Evolutionary conservation across 192 early-diverging fungal species (phyloP).

Genomic region (Podochytrium sp.): DNA sequence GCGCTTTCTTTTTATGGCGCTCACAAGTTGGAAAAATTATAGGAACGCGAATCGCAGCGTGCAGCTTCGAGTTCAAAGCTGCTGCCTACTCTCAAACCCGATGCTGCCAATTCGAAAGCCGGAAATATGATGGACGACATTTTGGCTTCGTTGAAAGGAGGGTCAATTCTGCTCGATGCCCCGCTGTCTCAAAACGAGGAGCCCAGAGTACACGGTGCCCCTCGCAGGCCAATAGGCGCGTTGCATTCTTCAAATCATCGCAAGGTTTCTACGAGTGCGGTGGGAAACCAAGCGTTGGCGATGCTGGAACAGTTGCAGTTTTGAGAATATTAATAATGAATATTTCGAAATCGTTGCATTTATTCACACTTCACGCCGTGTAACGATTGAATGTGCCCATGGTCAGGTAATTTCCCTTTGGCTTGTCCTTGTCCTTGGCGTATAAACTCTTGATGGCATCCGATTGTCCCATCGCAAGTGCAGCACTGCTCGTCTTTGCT

Average conservation of each 20-base stretch:
- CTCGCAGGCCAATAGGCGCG: background rate
- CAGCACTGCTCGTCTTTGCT: conserved; percentile 5
- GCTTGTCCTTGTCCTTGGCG: conserved; percentile 31
- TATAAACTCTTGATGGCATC: conserved; percentile 55
- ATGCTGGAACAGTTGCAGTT: conserved; percentile 18
- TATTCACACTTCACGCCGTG: no score
- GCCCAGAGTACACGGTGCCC: background rate
- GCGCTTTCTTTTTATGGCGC: background rate
- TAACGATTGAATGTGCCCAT: conserved; percentile 60
- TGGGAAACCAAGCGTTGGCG: conserved; percentile 11
- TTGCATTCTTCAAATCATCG: background rate
- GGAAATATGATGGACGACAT: conserved; percentile 46
- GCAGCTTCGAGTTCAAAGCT: conserved; percentile 16
- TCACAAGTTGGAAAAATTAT: background rate
- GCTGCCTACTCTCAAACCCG: background rate
- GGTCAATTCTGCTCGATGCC: conserved; percentile 6
- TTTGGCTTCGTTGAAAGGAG: conserved; percentile 44
- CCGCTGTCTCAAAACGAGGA: background rate
- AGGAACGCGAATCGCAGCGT: conserved; percentile 44
- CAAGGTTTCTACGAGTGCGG: background rate
- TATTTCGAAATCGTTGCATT: no score
- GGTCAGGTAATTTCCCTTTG: conserved; percentile 48
- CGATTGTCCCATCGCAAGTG: conserved; percentile 21
- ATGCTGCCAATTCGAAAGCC: background rate
- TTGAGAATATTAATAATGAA: no score